Conservation (phyloP, 768 basidiomycete genomes). For the Mycena belliarum region DNA sequence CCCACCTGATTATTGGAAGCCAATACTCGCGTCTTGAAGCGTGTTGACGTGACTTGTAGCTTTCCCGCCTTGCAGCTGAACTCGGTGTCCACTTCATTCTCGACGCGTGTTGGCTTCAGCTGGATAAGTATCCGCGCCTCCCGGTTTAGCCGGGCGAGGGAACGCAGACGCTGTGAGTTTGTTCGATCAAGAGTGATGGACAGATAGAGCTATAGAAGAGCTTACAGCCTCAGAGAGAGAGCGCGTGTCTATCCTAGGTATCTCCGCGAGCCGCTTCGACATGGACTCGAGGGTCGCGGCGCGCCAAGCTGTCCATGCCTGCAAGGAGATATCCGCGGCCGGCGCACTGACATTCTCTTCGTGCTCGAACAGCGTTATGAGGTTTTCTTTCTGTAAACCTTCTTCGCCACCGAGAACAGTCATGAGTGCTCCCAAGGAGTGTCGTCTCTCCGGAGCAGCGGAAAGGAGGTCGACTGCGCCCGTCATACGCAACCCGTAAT, state of each 20-base stretch:
- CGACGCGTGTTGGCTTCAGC: conserved; percentile 44
- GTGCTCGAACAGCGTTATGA: conserved; percentile 31
- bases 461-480: conserved; percentile 45
- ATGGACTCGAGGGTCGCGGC: conserved; percentile 25
- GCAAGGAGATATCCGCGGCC: conserved; percentile 30
- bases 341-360: conserved; percentile 23
- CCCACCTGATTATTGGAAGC: conserved; percentile 28
- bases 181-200: neutral
- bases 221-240: conserved; percentile 32
- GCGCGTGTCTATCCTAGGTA: conserved; percentile 28
- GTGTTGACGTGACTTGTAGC: conserved; percentile 41
- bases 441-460: conserved; percentile 24
- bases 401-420: conserved; percentile 39
- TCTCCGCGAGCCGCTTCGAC: conserved; percentile 11
- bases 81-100: conserved; percentile 45
- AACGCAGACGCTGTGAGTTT: conserved; percentile 18
- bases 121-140: conserved; percentile 37
- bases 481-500: conserved; percentile 36
- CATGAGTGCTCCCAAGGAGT: conserved; percentile 36
- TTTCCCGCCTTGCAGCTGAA: conserved; percentile 29
- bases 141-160: conserved; percentile 41
- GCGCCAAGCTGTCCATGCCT: conserved; percentile 48
- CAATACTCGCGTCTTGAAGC: conserved; percentile 48
- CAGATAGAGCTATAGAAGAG: neutral
- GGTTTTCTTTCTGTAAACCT: conserved; percentile 27